phyloP scores from a whole-genome alignment of 2,329 filamentous ascomycete species.

The Epichloe festucae region DNA sequence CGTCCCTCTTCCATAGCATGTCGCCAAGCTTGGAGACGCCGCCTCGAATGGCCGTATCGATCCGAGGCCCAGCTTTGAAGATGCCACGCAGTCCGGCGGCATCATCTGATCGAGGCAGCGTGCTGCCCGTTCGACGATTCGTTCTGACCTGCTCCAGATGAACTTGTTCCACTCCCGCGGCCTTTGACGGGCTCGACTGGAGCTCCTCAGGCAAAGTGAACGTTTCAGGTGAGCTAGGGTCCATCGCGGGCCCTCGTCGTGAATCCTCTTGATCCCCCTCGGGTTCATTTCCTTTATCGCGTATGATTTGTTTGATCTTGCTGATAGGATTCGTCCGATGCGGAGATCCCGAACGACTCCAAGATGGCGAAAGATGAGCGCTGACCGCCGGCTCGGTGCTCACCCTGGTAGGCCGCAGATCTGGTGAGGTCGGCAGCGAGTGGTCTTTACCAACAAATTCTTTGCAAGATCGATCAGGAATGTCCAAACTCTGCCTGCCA shows the following conservation, averaged over 20 bases:
- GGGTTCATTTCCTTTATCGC: constrained; percentile 38
- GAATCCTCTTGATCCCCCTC: constrained; percentile 22
- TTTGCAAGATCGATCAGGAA: constrained; percentile 22
- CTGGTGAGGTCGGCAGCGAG: constrained; percentile 39
- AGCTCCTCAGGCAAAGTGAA: constrained; percentile 7
- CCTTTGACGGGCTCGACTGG: constrained; percentile 11
- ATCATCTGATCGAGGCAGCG: constrained; percentile 27
- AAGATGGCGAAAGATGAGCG: constrained; percentile 48
- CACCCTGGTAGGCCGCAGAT: constrained; percentile 33
- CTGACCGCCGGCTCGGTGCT: constrained; percentile 43
- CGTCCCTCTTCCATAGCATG: constrained; percentile 43
- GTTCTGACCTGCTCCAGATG: constrained; percentile 14
- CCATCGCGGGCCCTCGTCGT: constrained; percentile 14
- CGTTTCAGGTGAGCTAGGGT: constrained; percentile 13
- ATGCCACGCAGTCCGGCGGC: constrained; percentile 42
- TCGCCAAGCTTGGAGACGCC: constrained; percentile 44
- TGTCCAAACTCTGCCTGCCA: constrained; percentile 35
- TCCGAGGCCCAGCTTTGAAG: constrained; percentile 57
- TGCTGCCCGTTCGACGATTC: constrained; percentile 35
- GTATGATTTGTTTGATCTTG: constrained; percentile 43
- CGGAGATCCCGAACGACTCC: constrained; percentile 52
- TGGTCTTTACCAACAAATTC: constrained; percentile 30
- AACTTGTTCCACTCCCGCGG: constrained; percentile 22
- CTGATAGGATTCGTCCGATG: constrained; percentile 40
- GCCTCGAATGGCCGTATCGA: constrained; percentile 57